These are phyloP conservation scores for Vaccinium darrowii DNA, from an alignment of 148 eudicot species.

Conservation along the genomic window DNA sequence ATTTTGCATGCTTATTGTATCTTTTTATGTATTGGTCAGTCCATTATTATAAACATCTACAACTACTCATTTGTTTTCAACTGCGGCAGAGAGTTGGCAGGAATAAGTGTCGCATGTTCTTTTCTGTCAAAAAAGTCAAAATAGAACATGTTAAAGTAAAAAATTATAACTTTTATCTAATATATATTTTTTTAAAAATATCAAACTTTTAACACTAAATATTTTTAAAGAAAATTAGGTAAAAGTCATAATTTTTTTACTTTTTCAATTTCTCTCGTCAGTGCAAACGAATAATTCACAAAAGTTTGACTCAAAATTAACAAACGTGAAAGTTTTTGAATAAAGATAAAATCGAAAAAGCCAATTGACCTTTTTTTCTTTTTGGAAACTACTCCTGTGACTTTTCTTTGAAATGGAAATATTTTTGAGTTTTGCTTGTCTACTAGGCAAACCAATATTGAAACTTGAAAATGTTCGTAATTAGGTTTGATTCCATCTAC, in stretches of 20 bases:
- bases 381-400: background rate
- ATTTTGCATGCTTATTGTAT: conserved; percentile 2
- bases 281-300: too few species aligned
- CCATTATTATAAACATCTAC: background rate
- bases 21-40: background rate
- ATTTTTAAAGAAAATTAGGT: too few species aligned
- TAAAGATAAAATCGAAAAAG: too few species aligned
- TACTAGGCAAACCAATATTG: background rate
- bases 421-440: background rate
- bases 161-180: too few species aligned
- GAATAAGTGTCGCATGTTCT: conserved; percentile 30
- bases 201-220: too few species aligned
- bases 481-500: background rate
- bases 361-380: too few species aligned
- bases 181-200: too few species aligned
- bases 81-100: conserved; percentile 20
- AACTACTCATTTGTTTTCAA: background rate
- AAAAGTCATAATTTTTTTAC: too few species aligned
- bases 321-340: too few species aligned
- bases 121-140: conserved; percentile 22
- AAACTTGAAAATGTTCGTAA: background rate
- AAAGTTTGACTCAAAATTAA: too few species aligned
- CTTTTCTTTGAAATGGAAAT: background rate
- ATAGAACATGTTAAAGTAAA: background rate
- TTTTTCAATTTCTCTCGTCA: too few species aligned